Evolutionary conservation across 352 stramenopile genomes (phyloP).

Genomic region (Phytophthora chlamydospora): DNA sequence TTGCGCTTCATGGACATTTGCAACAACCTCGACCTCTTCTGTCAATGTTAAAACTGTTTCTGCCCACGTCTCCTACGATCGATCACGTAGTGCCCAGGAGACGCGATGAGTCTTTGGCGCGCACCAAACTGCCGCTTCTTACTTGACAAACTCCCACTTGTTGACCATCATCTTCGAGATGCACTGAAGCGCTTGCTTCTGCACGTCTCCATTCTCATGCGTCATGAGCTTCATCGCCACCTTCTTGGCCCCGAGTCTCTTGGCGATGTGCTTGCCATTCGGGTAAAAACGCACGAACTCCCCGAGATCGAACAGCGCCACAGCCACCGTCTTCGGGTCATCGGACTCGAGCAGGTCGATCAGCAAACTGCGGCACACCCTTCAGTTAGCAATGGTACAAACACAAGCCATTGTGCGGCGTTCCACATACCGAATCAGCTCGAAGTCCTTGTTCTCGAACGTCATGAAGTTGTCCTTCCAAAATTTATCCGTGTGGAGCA

Average conservation of each 20-base stretch:
- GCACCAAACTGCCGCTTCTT: conserved; percentile 22
- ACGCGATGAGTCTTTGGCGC: neutral
- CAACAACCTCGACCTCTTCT: conserved; percentile 12
- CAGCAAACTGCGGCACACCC: conserved; percentile 72
- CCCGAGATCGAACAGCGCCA: conserved; percentile 97
- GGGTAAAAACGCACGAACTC: conserved; percentile 98
- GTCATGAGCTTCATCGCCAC: conserved; percentile 98
- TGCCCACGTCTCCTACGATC: conserved; percentile 5
- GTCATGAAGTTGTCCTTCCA: conserved; percentile 98
- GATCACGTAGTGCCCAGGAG: conserved; percentile 3
- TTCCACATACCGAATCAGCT: conserved; percentile 76
- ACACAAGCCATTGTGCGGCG: neutral
- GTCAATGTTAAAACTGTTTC: conserved; percentile 28
- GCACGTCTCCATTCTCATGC: conserved; percentile 95
- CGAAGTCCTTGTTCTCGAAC: conserved; percentile 97
- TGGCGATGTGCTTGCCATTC: conserved; percentile 96
- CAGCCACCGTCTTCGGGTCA: conserved; percentile 94
- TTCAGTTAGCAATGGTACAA: conserved; percentile 5
- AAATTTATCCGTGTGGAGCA: conserved; percentile 98
- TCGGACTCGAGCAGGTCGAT: conserved; percentile 93
- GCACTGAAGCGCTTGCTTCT: conserved; percentile 97
- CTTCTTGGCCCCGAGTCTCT: conserved; percentile 96
- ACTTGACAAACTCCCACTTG: conserved; percentile 97
- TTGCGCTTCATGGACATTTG: neutral
- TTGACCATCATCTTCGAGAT: conserved; percentile 99